phyloP scores from a whole-genome alignment of 78 protist genomes.

The Creolimax fragrantissima region DNA sequence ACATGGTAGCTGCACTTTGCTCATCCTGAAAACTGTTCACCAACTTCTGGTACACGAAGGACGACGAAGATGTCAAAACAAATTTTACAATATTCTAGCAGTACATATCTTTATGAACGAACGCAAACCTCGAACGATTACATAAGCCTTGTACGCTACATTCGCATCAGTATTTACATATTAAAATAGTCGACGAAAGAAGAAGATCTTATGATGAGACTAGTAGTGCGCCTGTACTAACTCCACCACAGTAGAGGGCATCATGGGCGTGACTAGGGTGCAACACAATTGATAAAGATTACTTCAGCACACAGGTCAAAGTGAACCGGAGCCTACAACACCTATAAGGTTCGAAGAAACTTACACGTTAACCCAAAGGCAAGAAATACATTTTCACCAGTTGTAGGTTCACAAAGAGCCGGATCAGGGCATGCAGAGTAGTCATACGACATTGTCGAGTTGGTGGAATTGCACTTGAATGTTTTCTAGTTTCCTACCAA shows the following conservation, averaged over 20 bases:
- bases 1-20: too few relatives aligned
- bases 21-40: too few relatives aligned
- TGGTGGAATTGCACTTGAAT: too few relatives aligned
- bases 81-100: too few relatives aligned
- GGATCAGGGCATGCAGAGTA: background rate
- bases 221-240: background rate
- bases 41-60: too few relatives aligned
- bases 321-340: conserved; percentile 13
- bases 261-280: background rate
- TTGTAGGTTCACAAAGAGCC: background rate
- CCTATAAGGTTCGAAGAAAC: conserved; percentile 29
- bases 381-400: background rate
- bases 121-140: too few relatives aligned
- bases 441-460: background rate
- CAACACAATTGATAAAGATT: background rate
- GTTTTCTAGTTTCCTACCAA: too few relatives aligned
- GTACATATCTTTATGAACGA: too few relatives aligned
- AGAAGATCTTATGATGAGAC: background rate
- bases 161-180: too few relatives aligned
- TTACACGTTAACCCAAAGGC: conserved; percentile 20
- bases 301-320: background rate
- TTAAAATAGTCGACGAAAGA: background rate
- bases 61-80: too few relatives aligned
- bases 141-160: too few relatives aligned
- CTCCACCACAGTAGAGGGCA: background rate